A percentile compares a stretch with the other conserved stretches of the same genome.
Conservation (phyloP, 176 grass and related monocot species). For the Leersia perrieri region DNA sequence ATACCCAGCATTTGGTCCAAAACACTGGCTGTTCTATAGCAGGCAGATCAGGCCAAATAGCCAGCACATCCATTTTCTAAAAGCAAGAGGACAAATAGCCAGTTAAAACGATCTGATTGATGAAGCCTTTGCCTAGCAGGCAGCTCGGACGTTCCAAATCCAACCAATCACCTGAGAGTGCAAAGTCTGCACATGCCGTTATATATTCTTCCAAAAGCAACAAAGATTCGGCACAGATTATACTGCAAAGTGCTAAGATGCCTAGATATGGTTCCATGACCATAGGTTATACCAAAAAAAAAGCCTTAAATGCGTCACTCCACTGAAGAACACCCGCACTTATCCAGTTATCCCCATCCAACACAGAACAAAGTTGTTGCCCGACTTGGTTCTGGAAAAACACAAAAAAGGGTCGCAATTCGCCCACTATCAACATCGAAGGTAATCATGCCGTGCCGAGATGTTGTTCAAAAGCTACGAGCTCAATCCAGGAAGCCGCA, state of each 20-base stretch:
- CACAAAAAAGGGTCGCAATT: too few relatives aligned
- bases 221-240: not conserved
- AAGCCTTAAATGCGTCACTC: not conserved
- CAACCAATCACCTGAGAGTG: not conserved
- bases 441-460: too few relatives aligned
- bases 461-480: not conserved
- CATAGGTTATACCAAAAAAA: not conserved
- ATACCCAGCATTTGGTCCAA: too few relatives aligned
- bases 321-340: not conserved
- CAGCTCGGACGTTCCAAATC: not conserved
- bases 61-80: too few relatives aligned
- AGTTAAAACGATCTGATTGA: not conserved
- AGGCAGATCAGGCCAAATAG: too few relatives aligned
- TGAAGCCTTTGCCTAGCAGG: not conserved
- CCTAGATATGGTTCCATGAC: not conserved
- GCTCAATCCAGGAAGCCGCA: not conserved
- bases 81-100: too few relatives aligned
- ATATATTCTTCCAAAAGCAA: not conserved
- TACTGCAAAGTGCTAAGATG: not conserved
- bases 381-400: too few relatives aligned
- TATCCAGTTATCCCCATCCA: conserved; percentile 6
- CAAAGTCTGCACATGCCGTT: not conserved
- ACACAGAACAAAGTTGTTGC: not conserved
- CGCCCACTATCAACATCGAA: too few relatives aligned
- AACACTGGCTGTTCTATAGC: too few relatives aligned